A percentile compares a stretch with the other conserved stretches of the same genome.
phyloP scores from a whole-genome alignment of 2,329 filamentous ascomycete genomes.

The Aaosphaeria arxii region DNA sequence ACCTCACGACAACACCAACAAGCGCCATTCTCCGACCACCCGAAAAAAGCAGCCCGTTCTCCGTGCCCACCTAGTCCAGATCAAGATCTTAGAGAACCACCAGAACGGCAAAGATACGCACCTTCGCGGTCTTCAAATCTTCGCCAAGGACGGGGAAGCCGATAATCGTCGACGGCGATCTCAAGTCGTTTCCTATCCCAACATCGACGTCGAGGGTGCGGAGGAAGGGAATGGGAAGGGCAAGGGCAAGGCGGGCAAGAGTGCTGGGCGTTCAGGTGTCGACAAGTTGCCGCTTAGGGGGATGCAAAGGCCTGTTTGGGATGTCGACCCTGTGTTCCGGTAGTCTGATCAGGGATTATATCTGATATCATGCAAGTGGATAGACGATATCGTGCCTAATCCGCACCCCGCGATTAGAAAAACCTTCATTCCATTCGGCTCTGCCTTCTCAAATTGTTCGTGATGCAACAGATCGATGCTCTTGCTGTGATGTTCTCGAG shows the following conservation, averaged over 20 bases:
- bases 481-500: too few relatives aligned
- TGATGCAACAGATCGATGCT: too few relatives aligned
- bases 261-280: conserved; percentile 10
- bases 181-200: not conserved
- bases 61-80: conserved; percentile 84
- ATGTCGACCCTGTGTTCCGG: conserved; percentile 16
- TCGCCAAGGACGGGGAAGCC: conserved; percentile 46
- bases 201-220: conserved; percentile 25
- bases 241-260: conserved; percentile 2
- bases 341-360: not conserved
- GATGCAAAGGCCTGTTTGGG: conserved; percentile 12
- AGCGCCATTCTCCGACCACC: conserved; percentile 2
- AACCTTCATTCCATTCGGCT: too few relatives aligned
- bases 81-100: conserved; percentile 91
- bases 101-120: conserved; percentile 99
- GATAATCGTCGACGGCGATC: not conserved
- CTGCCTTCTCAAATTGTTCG: too few relatives aligned
- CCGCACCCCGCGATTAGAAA: too few relatives aligned
- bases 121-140: conserved; percentile 88
- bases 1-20: conserved; percentile 10
- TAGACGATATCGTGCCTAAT: too few relatives aligned
- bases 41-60: conserved; percentile 68
- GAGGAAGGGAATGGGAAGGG: conserved; percentile 3
- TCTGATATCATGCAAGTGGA: too few relatives aligned
- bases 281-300: conserved; percentile 5